Conservation (phyloP, 768 basidiomycete species). For the Agrocybe chaxingu region DNA sequence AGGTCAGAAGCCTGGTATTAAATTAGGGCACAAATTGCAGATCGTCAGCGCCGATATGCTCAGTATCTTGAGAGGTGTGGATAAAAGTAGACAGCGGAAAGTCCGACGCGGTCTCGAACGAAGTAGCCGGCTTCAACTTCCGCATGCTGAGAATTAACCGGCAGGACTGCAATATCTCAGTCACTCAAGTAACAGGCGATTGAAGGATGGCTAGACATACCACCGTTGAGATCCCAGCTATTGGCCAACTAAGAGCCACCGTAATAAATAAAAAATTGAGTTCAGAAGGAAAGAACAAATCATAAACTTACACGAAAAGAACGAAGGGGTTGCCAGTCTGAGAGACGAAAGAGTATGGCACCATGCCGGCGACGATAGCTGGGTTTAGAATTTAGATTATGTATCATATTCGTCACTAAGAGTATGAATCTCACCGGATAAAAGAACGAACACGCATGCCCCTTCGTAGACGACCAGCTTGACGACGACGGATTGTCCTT, state of each 20-base stretch:
- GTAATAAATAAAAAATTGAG: too few species aligned
- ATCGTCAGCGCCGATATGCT: too few species aligned
- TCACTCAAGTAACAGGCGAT: neutral
- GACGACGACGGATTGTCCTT: neutral
- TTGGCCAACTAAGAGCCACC: neutral
- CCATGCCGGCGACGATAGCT: neutral
- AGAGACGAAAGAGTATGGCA: neutral
- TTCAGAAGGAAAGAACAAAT: neutral
- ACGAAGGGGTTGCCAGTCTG: neutral
- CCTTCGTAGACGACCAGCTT: slow-evolving; percentile 1
- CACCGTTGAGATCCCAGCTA: neutral
- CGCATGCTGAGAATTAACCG: slow-evolving; percentile 1
- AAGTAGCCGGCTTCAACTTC: neutral
- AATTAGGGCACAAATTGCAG: too few species aligned
- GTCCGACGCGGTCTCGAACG: too few species aligned
- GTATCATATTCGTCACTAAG: neutral
- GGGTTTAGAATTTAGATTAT: neutral
- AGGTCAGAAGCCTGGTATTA: too few species aligned
- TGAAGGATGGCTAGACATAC: neutral
- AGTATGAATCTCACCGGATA: neutral
- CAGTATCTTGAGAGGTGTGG: too few species aligned
- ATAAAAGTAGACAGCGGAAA: too few species aligned
- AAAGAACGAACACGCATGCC: neutral
- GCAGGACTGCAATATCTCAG: neutral
- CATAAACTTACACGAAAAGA: neutral